Base-by-base conservation (phyloP, 2,329 filamentous ascomycete genomes). In the Trichophyton verrucosum region DNA sequence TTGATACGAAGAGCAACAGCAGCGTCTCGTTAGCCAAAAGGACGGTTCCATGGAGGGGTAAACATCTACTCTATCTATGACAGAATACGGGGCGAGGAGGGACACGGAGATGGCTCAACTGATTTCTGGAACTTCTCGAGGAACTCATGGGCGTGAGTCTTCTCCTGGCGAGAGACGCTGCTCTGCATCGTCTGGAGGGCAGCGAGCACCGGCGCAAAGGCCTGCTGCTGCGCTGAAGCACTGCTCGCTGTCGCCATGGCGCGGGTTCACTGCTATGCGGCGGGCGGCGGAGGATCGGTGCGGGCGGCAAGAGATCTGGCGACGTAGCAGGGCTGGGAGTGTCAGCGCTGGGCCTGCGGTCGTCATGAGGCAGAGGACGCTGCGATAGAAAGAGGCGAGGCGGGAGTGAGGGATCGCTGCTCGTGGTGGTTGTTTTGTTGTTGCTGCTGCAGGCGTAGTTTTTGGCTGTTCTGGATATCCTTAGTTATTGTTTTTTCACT, bases 91-190 rank as follows among this genome's bases (percentile, higher is more conserved):
- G 27, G 27, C n/a, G n/a, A n/a, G 27, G 27, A 6, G 27, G 22
- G 22, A 24, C 22, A 24, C 22, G 11, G 27, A 38, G 49, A 42
- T 46, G 55, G 22, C 30, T 38, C 3, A 47, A 96, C 92, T 74
- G 94, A 97, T 84, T 99, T 99, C 82, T 99, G 94, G 76, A 97
- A 99, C 68, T 85, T 86, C 76, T 95, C 89, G 63, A 99, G 81
- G 73, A 87, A 99, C 72, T 92, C 86, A 72, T 96, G 91, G 63
- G 90, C 91, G 74, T 91, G 87, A 73, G 87, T 86, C 80, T 97
- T 97, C 71, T 88, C 84, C 66, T 87, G 82, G 70, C 87, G 83
- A 71, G 92, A 85, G 67, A 85, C 87, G 76, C 87, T 88, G 72
- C 91, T 82, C 71, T 84, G 86, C 91, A 99, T 96, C 65, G 91